Evolutionary conservation across 805 yeast genomes (phyloP), one percentile per base, ranked within the genome.

Genomic region (Starmerella geochares): DNA sequence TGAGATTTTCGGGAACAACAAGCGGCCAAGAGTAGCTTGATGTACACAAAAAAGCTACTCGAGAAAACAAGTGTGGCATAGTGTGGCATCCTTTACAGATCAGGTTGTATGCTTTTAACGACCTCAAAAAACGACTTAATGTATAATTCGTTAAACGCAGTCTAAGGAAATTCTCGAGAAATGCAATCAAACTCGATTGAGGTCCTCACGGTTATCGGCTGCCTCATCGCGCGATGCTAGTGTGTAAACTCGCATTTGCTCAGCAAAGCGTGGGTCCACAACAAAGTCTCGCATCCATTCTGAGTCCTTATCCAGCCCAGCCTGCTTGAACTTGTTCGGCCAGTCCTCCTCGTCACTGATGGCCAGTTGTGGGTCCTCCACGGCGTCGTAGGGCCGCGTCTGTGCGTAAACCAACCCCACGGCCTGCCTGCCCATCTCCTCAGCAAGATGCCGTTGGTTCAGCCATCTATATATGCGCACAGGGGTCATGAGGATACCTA

Each of bases 221-320:
- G n/a, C n/a, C 16, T 36, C 25, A 2, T 40, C 44, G 24, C 44
- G 21, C 5, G 33, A 27, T 5, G 44, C 44, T 8, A 7, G 16
- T 11, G 25, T 41, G 35, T 50, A 69, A 3, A 68, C 65, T 21
- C 48, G 25, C 47, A 86, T 62, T 48, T 77, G 66, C 21, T 66
- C 62, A 10, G 74, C 65, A 16, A 90, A 77, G 52, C 95, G 70
- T 8, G 76, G 78, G 62, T 90, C 97, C 25, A 77, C 77, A 7
- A 62, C 70, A 42, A 88, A 68, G 24, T 82, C 88, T 60, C 79
- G 79, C 49, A 81, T 79, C 98, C 98, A 90, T 63, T 90, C 96
- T 55, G 94, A 82, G 36, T 76, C 69, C 56, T 78, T 81, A 47
- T 78, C 83, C 42, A 66, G 63, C n/a, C 95, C 95, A 51, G 73